Percentiles rank a stretch among this genome's conserved stretches.
Evolutionary conservation across 1,284 basidiomycete genomes (phyloP).

Genomic region (Uromyces viciae-fabae): DNA sequence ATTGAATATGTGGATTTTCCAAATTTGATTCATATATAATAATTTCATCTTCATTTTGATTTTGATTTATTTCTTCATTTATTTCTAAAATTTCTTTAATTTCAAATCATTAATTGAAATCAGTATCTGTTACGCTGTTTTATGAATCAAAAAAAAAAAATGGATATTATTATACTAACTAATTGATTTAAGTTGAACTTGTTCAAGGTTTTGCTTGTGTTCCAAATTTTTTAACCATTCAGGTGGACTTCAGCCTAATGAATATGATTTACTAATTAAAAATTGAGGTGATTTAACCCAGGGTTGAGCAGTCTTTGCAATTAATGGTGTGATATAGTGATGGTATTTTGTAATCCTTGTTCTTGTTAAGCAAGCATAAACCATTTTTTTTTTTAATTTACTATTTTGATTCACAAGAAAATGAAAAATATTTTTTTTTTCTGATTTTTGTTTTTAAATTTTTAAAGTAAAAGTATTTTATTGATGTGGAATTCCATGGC

Average conservation of each 20-base stretch:
- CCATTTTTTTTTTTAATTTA: neutral
- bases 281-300: too few relatives aligned
- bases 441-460: too few relatives aligned
- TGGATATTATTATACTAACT: neutral
- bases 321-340: neutral
- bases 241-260: neutral
- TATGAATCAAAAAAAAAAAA: too few relatives aligned
- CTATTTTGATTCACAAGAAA: neutral
- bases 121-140: too few relatives aligned
- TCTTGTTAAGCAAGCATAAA: neutral
- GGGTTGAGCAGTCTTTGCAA: neutral
- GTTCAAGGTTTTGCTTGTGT: neutral
- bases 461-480: too few relatives aligned
- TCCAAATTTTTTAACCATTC: neutral
- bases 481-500: too few relatives aligned
- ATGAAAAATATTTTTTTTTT: too few relatives aligned
- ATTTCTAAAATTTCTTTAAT: neutral
- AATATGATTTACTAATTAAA: too few relatives aligned
- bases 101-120: too few relatives aligned
- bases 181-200: neutral
- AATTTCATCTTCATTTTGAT: neutral
- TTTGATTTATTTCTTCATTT: neutral
- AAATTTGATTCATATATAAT: slow-evolving; percentile 8
- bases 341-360: neutral
- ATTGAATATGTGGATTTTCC: neutral